Conservation (phyloP, 2,329 filamentous ascomycete genomes). For the Chaetomium sp. region DNA sequence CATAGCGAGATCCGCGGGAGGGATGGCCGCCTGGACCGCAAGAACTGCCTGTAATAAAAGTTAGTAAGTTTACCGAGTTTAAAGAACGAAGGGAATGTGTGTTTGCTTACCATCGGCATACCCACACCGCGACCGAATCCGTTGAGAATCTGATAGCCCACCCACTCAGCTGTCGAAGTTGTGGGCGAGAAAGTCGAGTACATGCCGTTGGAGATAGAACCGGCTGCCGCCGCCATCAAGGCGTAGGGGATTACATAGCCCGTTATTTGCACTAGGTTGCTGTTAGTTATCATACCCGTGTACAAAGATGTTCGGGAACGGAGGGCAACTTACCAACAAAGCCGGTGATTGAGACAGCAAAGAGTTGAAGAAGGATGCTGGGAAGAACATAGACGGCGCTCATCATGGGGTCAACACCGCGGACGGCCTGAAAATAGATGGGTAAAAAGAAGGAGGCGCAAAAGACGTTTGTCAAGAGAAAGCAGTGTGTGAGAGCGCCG, state of each 20-base stretch:
- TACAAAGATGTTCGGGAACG: neutral
- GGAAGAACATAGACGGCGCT: constrained; percentile 32
- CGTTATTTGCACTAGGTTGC: constrained; percentile 18
- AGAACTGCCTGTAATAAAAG: constrained; percentile 4
- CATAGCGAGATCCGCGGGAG: constrained; percentile 21
- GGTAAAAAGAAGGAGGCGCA: constrained; percentile 28
- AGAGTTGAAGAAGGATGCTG: constrained; percentile 22
- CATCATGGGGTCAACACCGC: constrained; percentile 24
- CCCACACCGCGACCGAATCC: constrained; percentile 24
- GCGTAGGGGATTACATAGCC: constrained; percentile 22
- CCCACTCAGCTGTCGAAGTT: constrained; percentile 16
- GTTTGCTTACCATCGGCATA: constrained; percentile 22
- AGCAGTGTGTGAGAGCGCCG: constrained; percentile 19
- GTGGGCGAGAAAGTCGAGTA: constrained; percentile 17
- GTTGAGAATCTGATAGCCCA: constrained; percentile 24
- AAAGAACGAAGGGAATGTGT: neutral
- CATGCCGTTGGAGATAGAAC: constrained; percentile 19
- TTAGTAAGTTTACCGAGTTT: neutral
- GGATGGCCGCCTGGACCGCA: constrained; percentile 23
- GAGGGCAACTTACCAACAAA: constrained; percentile 19
- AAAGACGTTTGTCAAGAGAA: constrained; percentile 22
- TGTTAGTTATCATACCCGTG: neutral
- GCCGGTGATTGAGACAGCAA: constrained; percentile 22
- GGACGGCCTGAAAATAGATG: constrained; percentile 35
- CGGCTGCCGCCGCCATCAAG: constrained; percentile 15